Evolutionary conservation across 1,139 yeast species (phyloP).

Genomic region (Yamadazyma mexicana): DNA sequence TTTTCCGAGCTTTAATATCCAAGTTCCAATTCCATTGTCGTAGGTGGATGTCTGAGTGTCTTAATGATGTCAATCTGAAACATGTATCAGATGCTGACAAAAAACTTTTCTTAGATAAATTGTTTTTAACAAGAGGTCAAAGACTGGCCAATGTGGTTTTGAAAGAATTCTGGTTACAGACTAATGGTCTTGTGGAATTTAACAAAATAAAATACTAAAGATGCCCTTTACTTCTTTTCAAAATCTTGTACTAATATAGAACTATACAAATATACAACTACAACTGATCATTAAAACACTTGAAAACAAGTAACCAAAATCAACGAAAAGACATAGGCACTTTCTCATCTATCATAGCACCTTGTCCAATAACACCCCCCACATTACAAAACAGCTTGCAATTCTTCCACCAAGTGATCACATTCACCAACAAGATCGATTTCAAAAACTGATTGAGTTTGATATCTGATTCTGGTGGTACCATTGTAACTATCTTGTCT

Average conservation of each 20-base stretch:
- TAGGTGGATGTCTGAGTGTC: constrained; percentile 44
- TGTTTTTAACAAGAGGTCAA: constrained; percentile 65
- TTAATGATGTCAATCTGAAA: constrained; percentile 22
- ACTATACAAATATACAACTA: constrained; percentile 3
- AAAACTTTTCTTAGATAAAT: constrained; percentile 49
- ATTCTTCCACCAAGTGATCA: constrained; percentile 52
- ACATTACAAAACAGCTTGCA: constrained; percentile 41
- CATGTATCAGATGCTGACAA: constrained; percentile 23
- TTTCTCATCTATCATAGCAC: too few relatives aligned
- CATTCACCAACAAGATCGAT: constrained; percentile 65
- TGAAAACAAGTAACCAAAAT: constrained; percentile 1
- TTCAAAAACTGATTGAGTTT: constrained; percentile 54
- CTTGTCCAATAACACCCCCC: too few relatives aligned
- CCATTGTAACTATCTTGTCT: constrained; percentile 85
- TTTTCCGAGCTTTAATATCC: constrained; percentile 53
- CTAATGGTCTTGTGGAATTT: constrained; percentile 51
- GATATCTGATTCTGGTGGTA: constrained; percentile 72
- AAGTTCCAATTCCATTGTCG: constrained; percentile 52
- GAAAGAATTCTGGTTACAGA: constrained; percentile 64
- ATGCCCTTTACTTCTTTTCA: too few relatives aligned
- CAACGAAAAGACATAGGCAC: background rate
- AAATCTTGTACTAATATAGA: background rate
- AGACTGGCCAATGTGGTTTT: constrained; percentile 57
- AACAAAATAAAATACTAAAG: constrained; percentile 13
- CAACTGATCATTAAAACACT: background rate